Conservation (phyloP, 2,329 filamentous ascomycete species). For the Aurifilum marmelostoma region DNA sequence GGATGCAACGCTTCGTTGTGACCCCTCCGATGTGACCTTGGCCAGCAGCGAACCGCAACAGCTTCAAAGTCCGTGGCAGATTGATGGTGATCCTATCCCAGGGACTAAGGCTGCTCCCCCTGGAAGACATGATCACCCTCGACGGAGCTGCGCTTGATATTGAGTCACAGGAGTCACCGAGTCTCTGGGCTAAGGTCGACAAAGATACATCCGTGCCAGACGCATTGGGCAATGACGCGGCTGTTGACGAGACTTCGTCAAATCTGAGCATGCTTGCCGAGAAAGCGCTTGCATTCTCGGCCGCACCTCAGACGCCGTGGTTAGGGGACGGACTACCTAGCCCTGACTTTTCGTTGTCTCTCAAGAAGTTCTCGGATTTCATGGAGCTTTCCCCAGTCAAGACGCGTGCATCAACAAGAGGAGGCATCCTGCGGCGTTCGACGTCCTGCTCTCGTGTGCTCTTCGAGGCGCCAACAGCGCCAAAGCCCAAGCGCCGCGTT, state of each 20-base stretch:
- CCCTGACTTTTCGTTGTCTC: slow-evolving; percentile 51
- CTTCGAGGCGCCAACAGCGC: slow-evolving; percentile 22
- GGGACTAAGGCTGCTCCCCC: neutral
- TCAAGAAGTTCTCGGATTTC: slow-evolving; percentile 58
- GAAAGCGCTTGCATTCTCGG: slow-evolving; percentile 31
- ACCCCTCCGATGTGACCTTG: neutral
- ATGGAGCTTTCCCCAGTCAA: slow-evolving; percentile 52
- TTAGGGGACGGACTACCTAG: slow-evolving; percentile 40
- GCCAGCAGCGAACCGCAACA: neutral
- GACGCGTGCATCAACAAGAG: slow-evolving; percentile 11
- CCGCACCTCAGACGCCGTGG: slow-evolving; percentile 33
- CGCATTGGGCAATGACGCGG: slow-evolving; percentile 21
- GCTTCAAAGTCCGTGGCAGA: slow-evolving; percentile 9
- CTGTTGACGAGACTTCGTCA: slow-evolving; percentile 8
- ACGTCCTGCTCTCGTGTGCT: slow-evolving; percentile 11
- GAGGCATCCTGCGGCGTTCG: slow-evolving; percentile 13
- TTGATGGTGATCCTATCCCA: neutral
- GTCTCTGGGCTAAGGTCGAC: slow-evolving; percentile 12
- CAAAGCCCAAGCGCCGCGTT: slow-evolving; percentile 38
- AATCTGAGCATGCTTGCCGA: slow-evolving; percentile 15
- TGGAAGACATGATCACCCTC: neutral
- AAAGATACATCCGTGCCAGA: slow-evolving; percentile 21
- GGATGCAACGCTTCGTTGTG: neutral
- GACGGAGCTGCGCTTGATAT: neutral
- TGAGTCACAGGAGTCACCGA: neutral